A percentile compares a stretch with the other conserved stretches of the same genome.
phyloP scores from a whole-genome alignment of 148 eudicot genomes.

The Salicornia ramosissima region DNA sequence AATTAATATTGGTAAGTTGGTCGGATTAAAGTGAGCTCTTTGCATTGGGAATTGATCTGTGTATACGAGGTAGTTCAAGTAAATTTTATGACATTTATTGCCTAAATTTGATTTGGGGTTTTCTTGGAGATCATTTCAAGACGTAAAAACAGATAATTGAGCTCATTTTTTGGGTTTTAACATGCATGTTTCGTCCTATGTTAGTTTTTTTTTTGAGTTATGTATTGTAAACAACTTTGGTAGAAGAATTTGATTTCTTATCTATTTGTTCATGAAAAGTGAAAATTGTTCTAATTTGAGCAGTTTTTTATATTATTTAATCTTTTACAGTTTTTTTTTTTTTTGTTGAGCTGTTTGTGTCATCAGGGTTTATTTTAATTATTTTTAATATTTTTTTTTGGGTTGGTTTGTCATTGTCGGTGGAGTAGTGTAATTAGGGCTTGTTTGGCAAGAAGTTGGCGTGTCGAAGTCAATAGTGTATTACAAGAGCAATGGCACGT shows the following conservation, averaged over 20 bases:
- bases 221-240: background rate
- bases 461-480: constrained; percentile 13
- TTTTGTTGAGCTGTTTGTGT: background rate
- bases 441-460: constrained; percentile 27
- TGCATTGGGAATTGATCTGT: constrained; percentile 5
- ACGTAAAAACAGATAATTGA: background rate
- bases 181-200: background rate
- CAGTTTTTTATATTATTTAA: background rate
- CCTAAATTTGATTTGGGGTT: background rate
- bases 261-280: background rate
- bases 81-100: constrained; percentile 2
- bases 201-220: constrained; percentile 9
- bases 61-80: constrained; percentile 5
- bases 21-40: background rate
- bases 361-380: background rate
- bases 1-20: background rate
- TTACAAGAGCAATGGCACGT: constrained; percentile 15
- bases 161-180: background rate
- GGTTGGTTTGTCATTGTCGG: constrained; percentile 24
- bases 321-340: background rate
- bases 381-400: background rate
- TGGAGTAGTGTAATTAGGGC: constrained; percentile 12
- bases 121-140: background rate
- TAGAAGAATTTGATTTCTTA: background rate
- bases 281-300: background rate